These are phyloP conservation scores for Piloderma croceum DNA, from an alignment of 768 basidiomycete species.

Conservation along the genomic window DNA sequence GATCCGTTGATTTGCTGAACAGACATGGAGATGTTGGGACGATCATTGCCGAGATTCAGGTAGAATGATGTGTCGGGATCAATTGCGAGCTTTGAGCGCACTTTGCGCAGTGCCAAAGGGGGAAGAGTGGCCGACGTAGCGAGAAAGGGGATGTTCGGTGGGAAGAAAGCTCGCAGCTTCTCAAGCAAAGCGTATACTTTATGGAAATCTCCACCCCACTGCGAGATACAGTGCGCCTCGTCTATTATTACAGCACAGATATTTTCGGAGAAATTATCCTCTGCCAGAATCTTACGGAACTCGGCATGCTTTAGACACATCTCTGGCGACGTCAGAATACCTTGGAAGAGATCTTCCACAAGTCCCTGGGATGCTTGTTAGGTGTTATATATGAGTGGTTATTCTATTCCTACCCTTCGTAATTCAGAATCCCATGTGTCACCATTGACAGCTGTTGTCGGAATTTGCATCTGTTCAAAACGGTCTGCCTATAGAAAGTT, in stretches of 20 bases:
- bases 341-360: conserved; percentile 23
- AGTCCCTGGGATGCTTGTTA: not conserved
- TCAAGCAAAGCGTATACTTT: conserved; percentile 22
- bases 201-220: conserved; percentile 34
- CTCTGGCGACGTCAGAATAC: conserved; percentile 34
- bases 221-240: conserved; percentile 34
- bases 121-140: conserved; percentile 31
- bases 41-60: conserved; percentile 34
- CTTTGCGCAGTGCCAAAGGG: conserved; percentile 21
- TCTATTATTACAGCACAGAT: conserved; percentile 29
- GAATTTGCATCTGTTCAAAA: conserved; percentile 25
- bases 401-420: conserved; percentile 20
- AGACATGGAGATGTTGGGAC: conserved; percentile 28
- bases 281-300: conserved; percentile 23
- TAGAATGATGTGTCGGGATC: conserved; percentile 18
- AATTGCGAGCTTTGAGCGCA: conserved; percentile 21
- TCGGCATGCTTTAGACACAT: conserved; percentile 31
- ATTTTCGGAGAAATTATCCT: conserved; percentile 6
- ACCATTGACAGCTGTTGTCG: conserved; percentile 31
- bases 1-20: conserved; percentile 18
- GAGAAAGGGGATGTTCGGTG: conserved; percentile 24
- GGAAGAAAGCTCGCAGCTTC: conserved; percentile 25
- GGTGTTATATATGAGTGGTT: not conserved
- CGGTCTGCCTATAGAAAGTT: conserved; percentile 13
- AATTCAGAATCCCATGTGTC: conserved; percentile 27